Evolutionary conservation across 768 basidiomycete species (phyloP).

Genomic region (Baorangia bicolor): DNA sequence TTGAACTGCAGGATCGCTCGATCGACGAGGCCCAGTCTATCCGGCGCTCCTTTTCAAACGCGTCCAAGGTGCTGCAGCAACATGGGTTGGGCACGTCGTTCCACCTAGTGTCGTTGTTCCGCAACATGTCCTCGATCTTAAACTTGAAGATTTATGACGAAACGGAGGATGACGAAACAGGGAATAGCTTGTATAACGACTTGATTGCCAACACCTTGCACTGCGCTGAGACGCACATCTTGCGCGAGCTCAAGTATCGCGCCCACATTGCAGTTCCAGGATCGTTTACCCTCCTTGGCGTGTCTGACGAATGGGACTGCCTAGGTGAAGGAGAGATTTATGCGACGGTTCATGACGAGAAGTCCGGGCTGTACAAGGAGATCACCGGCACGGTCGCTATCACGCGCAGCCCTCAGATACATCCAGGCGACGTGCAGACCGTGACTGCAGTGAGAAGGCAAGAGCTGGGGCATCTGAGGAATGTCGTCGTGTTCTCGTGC

Average conservation of each 20-base stretch:
- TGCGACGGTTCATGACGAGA: conserved; percentile 39
- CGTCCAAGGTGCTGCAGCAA: conserved; percentile 40
- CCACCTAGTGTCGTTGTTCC: conserved; percentile 43
- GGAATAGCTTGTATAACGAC: conserved; percentile 29
- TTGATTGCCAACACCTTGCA: conserved; percentile 38
- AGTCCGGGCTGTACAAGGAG: conserved; percentile 20
- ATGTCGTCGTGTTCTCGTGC: conserved; percentile 52
- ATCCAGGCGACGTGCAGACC: conserved; percentile 47
- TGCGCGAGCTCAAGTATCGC: conserved; percentile 52
- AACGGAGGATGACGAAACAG: conserved; percentile 6
- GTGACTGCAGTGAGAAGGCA: conserved; percentile 42
- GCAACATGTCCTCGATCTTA: conserved; percentile 35
- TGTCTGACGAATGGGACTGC: conserved; percentile 50
- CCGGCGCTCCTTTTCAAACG: conserved; percentile 33
- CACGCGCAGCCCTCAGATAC: conserved; percentile 53
- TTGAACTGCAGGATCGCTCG: conserved; percentile 37
- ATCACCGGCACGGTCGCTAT: conserved; percentile 43
- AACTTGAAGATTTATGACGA: conserved; percentile 25
- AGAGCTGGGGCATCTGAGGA: conserved; percentile 41
- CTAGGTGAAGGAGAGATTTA: conserved; percentile 48
- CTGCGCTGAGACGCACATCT: conserved; percentile 43
- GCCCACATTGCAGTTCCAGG: conserved; percentile 50
- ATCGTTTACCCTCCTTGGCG: conserved; percentile 51
- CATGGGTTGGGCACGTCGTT: conserved; percentile 49
- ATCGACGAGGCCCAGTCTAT: conserved; percentile 38